Base-by-base conservation (phyloP, 768 basidiomycete genomes). In the Strobilomyces dryophilus region DNA sequence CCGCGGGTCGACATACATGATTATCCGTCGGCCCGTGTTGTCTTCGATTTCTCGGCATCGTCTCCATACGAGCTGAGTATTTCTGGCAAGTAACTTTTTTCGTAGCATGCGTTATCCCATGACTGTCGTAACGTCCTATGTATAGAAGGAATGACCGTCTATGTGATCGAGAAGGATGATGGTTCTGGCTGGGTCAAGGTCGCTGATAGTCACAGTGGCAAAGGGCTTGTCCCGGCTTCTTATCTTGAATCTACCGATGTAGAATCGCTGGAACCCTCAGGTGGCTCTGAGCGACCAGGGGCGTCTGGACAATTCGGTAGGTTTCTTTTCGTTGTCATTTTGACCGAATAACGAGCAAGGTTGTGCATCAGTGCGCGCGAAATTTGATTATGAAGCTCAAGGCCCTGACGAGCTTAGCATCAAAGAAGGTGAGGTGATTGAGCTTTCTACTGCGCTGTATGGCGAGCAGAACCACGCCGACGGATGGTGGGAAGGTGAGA, bases 131-230 rank as follows among this genome's bases (percentile, higher is more conserved):
- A 52, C 45, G 34, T 52, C 55, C 45, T 29, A 29, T 29, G 29
- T 29, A 31, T 66, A 86, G 89, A 88, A 71, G 89, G 86, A 26
- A 66, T 72, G 36, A 67, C 64, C 5, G 84, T 95, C 15, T 76
- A 76, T 52, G 75, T 94, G 36, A 64, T 89, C 18, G 90, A 93
- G 64, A 80, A 83, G 55, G 89, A 93, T 55, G 91, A 92, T 60
- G 89, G 89, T 11, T 89, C 88, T 15, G 90, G 90, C 3, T 92
- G 90, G 91, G 80, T 87, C 11, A 92, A 92, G 65, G 87, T 92
- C 9, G 66, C 70, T 21, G 78, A 87, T 61, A 62, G 70, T 36
- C 66, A 68, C n/a, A 81, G 83, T 54, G 75, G 76, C 51, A 79
- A 79, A 59, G 90, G 90, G 9, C 79, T 92, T 37, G 83, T 92